These are phyloP conservation scores for Paecilomyces sp. DNA, from an alignment of 2,329 filamentous ascomycete species.

Conservation along the genomic window DNA sequence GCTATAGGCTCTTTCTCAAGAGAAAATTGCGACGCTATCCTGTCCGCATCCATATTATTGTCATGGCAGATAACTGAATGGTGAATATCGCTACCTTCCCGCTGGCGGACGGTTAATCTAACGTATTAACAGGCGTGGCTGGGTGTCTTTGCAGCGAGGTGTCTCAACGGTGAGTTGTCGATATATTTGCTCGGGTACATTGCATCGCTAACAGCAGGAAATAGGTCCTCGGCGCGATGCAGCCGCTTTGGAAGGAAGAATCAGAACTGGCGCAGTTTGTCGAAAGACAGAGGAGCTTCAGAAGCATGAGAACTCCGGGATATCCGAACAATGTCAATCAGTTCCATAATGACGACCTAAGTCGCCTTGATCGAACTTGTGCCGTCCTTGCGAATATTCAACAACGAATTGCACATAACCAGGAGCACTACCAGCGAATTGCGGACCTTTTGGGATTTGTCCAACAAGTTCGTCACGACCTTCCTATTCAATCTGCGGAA, in stretches of 20 bases:
- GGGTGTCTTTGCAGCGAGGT: constrained; percentile 87
- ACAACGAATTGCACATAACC: constrained; percentile 59
- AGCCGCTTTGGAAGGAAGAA: constrained; percentile 74
- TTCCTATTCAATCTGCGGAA: constrained; percentile 62
- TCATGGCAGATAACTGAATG: constrained; percentile 97
- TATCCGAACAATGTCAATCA: constrained; percentile 16
- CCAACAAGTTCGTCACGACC: constrained; percentile 63
- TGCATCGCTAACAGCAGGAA: constrained; percentile 1
- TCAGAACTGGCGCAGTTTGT: constrained; percentile 52
- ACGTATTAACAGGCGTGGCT: constrained; percentile 63
- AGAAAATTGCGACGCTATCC: constrained; percentile 80
- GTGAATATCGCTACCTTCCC: constrained; percentile 49
- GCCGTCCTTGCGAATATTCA: constrained; percentile 54
- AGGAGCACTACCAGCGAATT: constrained; percentile 62
- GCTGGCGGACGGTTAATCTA: constrained; percentile 17
- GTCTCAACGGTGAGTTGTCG: constrained; percentile 67
- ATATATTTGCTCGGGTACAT: background rate
- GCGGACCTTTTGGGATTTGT: constrained; percentile 66
- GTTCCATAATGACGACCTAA: constrained; percentile 57
- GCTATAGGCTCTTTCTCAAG: constrained; percentile 79
- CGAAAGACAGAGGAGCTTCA: constrained; percentile 32
- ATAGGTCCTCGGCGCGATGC: constrained; percentile 85
- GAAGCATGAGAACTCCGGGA: constrained; percentile 25
- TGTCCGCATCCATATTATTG: constrained; percentile 83
- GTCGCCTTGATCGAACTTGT: constrained; percentile 60